Conservation (phyloP, 2,329 filamentous ascomycete species). For the Fusarium sp. region DNA sequence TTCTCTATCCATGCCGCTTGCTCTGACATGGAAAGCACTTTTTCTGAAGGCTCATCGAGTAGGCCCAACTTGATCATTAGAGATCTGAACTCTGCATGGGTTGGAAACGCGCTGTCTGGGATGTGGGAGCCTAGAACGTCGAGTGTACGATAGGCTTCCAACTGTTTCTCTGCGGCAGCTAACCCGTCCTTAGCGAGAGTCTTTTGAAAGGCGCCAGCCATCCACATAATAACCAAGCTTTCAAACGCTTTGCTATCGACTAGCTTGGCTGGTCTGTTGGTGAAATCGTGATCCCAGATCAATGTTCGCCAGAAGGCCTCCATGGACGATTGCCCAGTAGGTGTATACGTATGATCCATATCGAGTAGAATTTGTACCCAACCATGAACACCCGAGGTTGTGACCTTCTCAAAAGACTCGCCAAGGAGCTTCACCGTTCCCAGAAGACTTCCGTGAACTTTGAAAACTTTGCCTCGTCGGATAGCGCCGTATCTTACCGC, state of each 20-base stretch:
- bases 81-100: not conserved
- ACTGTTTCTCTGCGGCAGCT: not conserved
- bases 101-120: not conserved
- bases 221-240: not conserved
- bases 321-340: not conserved
- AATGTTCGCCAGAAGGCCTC: slow-evolving; percentile 8
- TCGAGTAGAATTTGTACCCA: not conserved
- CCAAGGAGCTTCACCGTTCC: not conserved
- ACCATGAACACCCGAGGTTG: accelerated
- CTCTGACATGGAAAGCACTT: not conserved
- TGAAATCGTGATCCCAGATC: not conserved
- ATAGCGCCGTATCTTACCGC: no score
- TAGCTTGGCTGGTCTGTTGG: not conserved
- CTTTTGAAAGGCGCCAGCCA: not conserved
- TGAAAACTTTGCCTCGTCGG: not conserved
- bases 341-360: not conserved
- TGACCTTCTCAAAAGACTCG: not conserved
- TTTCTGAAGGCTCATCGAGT: not conserved
- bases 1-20: not conserved
- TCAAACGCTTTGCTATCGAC: not conserved
- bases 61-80: not conserved
- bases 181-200: not conserved
- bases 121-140: not conserved
- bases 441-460: not conserved
- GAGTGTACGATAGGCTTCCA: not conserved